phyloP scores from a whole-genome alignment of 805 yeast genomes.

The Blastobotrys terrestris region DNA sequence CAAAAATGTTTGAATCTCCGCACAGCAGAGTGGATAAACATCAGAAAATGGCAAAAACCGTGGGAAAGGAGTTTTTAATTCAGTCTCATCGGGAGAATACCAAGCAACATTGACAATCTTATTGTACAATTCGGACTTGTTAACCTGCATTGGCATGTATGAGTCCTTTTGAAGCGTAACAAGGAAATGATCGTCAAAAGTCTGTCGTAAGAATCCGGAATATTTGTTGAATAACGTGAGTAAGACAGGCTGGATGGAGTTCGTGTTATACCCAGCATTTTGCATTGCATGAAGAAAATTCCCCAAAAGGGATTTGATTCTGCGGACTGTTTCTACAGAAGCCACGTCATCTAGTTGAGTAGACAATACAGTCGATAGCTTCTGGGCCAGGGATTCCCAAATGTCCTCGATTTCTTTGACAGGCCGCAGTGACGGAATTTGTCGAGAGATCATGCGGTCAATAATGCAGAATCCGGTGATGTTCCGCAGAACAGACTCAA shows the following conservation, averaged over 20 bases:
- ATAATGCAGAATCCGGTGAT: slow-evolving; percentile 71
- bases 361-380: slow-evolving; percentile 23
- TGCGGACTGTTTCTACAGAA: slow-evolving; percentile 35
- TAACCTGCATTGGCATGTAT: slow-evolving; percentile 77
- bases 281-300: slow-evolving; percentile 71
- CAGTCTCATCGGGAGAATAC: slow-evolving; percentile 51
- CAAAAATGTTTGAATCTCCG: slow-evolving; percentile 61
- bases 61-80: slow-evolving; percentile 41
- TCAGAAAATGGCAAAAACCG: slow-evolving; percentile 80
- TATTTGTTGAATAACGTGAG: slow-evolving; percentile 53
- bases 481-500: slow-evolving; percentile 32
- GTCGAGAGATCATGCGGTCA: slow-evolving; percentile 58
- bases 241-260: slow-evolving; percentile 56
- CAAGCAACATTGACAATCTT: slow-evolving; percentile 61
- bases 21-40: slow-evolving; percentile 80
- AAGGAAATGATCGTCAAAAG: slow-evolving; percentile 56
- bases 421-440: slow-evolving; percentile 57
- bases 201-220: slow-evolving; percentile 47
- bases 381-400: slow-evolving; percentile 59
- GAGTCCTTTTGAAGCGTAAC: slow-evolving; percentile 69
- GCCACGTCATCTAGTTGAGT: slow-evolving; percentile 34
- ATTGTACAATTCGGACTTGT: slow-evolving; percentile 52
- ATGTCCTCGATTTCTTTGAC: slow-evolving; percentile 61
- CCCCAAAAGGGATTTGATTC: slow-evolving; percentile 60
- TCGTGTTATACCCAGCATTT: slow-evolving; percentile 55